phyloP scores from a whole-genome alignment of 192 early-diverging fungal species.

The Spinellus fusiger region DNA sequence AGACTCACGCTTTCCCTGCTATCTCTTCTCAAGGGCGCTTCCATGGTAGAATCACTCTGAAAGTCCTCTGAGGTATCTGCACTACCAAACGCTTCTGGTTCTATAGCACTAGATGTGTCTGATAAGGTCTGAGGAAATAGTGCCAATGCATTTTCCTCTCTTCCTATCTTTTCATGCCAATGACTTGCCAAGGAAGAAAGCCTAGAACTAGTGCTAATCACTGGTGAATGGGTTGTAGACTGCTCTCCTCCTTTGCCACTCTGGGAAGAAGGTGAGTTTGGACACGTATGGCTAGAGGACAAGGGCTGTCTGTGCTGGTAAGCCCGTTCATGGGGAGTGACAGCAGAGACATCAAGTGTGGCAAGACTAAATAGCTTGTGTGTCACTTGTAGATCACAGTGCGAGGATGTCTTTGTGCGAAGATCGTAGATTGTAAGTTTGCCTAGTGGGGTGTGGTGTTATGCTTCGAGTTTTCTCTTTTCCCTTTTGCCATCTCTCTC shows the following conservation, averaged over 20 bases:
- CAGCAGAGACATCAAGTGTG: conserved; percentile 35
- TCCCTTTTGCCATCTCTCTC: too few relatives aligned
- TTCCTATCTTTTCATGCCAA: not conserved
- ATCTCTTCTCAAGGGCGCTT: not conserved
- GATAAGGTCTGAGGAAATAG: too few relatives aligned
- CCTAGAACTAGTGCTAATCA: not conserved
- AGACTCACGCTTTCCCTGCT: conserved; percentile 1
- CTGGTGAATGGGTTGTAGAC: not conserved
- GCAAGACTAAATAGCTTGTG: conserved; percentile 53
- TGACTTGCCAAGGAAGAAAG: not conserved
- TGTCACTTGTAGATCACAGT: conserved; percentile 45
- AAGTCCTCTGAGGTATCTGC: not conserved
- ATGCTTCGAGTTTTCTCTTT: not conserved
- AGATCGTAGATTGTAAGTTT: conserved; percentile 47
- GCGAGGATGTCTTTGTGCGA: conserved; percentile 30
- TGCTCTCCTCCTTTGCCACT: not conserved
- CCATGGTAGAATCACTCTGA: not conserved
- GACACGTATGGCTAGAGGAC: too few relatives aligned
- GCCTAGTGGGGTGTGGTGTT: conserved; percentile 29
- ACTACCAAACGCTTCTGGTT: not conserved
- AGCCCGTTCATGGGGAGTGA: not conserved
- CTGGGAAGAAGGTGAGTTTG: not conserved
- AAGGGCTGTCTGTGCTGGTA: not conserved
- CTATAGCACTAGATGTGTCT: not conserved
- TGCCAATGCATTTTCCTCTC: too few relatives aligned